phyloP scores from a whole-genome alignment of 305 asterid genomes.

The Fraxinus sp. region DNA sequence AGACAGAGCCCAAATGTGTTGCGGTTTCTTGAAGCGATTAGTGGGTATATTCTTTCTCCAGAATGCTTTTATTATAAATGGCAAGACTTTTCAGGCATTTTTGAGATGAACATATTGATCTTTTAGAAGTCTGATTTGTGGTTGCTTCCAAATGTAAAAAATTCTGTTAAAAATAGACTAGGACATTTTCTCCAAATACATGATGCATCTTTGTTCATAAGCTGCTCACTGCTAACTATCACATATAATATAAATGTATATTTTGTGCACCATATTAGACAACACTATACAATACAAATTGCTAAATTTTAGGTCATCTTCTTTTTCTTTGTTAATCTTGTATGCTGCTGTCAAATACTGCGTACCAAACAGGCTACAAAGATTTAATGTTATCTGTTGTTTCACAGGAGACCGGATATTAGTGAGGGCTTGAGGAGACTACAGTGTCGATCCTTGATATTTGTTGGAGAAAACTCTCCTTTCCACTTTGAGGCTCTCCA shows the following conservation, averaged over 20 bases:
- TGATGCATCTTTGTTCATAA: background rate
- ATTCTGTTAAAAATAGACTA: background rate
- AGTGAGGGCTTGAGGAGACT: constrained; percentile 60
- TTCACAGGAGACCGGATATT: constrained; percentile 84
- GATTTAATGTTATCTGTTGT: constrained; percentile 14
- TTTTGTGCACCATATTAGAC: background rate
- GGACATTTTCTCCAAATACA: background rate
- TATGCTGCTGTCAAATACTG: background rate
- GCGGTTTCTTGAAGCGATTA: constrained; percentile 84
- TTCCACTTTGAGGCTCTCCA: constrained; percentile 30
- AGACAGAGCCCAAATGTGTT: constrained; percentile 86
- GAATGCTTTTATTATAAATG: constrained; percentile 7
- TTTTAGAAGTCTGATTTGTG: background rate
- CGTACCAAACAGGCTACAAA: background rate
- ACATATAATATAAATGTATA: background rate
- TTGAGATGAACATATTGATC: background rate
- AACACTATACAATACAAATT: background rate
- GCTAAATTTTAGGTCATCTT: background rate
- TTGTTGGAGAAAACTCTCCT: constrained; percentile 66
- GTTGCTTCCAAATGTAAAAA: background rate
- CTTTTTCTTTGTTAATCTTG: background rate
- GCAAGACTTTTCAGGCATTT: background rate
- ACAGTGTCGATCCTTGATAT: constrained; percentile 75
- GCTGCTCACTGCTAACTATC: background rate
- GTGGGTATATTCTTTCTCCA: constrained; percentile 50